phyloP scores from a whole-genome alignment of 2,329 filamentous ascomycete species.

The Xylaria sp. region DNA sequence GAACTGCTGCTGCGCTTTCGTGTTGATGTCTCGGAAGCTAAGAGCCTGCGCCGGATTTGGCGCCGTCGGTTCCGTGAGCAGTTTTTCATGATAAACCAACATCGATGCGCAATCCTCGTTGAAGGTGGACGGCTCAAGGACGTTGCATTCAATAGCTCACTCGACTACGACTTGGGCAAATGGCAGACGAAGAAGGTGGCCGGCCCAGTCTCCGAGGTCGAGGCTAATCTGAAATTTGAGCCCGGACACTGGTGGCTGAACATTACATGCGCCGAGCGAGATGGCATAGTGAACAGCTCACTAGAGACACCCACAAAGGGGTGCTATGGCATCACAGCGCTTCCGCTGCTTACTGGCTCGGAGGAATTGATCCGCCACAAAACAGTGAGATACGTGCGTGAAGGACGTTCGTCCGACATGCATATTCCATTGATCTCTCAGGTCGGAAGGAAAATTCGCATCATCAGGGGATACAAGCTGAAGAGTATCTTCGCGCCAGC shows the following conservation, averaged over 20 bases:
- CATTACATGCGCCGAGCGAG: conserved; percentile 64
- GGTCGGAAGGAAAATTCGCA: conserved; percentile 60
- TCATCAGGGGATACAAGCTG: conserved; percentile 63
- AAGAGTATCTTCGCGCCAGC: conserved; percentile 62
- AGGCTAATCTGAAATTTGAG: conserved; percentile 56
- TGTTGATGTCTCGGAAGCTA: conserved; percentile 51
- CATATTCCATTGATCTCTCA: conserved; percentile 60
- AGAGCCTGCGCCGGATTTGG: conserved; percentile 57
- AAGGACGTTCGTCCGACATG: conserved; percentile 58
- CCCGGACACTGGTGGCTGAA: conserved; percentile 68
- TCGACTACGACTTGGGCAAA: conserved; percentile 47
- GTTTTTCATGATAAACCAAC: conserved; percentile 59
- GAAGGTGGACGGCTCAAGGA: conserved; percentile 54
- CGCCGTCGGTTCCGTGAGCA: conserved; percentile 55
- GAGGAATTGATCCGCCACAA: conserved; percentile 56
- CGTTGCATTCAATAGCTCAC: conserved; percentile 52
- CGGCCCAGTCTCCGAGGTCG: conserved; percentile 53
- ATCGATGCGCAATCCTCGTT: conserved; percentile 52
- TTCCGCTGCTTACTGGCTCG: conserved; percentile 63
- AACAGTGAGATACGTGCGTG: conserved; percentile 56
- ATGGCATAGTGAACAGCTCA: conserved; percentile 62
- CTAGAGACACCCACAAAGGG: conserved; percentile 59
- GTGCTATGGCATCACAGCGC: conserved; percentile 56
- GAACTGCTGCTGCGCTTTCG: conserved; percentile 48
- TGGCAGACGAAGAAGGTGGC: conserved; percentile 52